These are phyloP conservation scores for Evansstolkia leycettana DNA, from an alignment of 495 filamentous ascomycete genomes.

Conservation along the genomic window DNA sequence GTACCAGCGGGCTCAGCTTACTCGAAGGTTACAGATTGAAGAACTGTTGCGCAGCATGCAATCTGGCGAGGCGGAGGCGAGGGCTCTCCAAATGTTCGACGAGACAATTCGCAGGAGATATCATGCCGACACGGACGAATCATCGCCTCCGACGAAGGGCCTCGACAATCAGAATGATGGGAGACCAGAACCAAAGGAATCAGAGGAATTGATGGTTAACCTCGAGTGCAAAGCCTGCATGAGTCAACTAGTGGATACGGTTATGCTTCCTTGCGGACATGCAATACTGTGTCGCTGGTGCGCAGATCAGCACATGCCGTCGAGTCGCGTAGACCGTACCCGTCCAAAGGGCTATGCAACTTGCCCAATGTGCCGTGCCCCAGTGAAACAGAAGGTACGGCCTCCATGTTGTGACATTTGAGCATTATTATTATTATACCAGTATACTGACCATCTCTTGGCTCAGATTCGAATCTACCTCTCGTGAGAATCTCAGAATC, in stretches of 20 bases:
- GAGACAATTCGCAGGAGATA: background rate
- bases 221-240: slow-evolving; percentile 46
- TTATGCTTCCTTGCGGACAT: slow-evolving; percentile 44
- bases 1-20: slow-evolving; percentile 2
- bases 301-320: slow-evolving; percentile 13
- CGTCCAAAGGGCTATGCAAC: slow-evolving; percentile 5
- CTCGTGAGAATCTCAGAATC: slow-evolving; percentile 3
- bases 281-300: slow-evolving; percentile 37
- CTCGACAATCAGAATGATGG: slow-evolving; percentile 9
- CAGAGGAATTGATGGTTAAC: slow-evolving; percentile 34
- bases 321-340: background rate
- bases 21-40: background rate
- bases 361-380: slow-evolving; percentile 15
- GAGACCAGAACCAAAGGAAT: slow-evolving; percentile 31
- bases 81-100: slow-evolving; percentile 4
- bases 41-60: slow-evolving; percentile 4
- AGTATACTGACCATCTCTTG: too few species aligned
- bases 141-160: slow-evolving; percentile 3
- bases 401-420: background rate
- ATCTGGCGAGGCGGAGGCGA: background rate
- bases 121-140: background rate
- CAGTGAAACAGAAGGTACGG: slow-evolving; percentile 13
- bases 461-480: slow-evolving; percentile 12
- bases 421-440: too few species aligned
- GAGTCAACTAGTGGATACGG: slow-evolving; percentile 39